Evolutionary conservation across 495 filamentous ascomycete species (phyloP), one percentile per base, ranked within the genome.

Genomic region (Penicillium waksmanii): DNA sequence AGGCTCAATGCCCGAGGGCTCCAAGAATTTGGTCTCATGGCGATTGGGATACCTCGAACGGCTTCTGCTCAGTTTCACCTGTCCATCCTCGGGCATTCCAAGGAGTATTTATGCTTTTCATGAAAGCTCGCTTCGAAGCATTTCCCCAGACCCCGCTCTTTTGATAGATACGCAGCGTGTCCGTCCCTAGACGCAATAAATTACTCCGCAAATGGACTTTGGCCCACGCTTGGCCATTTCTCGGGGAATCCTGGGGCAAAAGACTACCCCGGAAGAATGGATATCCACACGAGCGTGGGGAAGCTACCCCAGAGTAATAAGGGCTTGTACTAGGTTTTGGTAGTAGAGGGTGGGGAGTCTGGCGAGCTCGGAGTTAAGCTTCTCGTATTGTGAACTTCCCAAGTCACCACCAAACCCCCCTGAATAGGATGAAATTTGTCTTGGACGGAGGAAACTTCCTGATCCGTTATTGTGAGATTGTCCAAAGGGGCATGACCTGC

Each of bases 221-320:
- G 36, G 13, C 13, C 15, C 12, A 38, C 10, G 36, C 36, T 38
- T 17, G 46, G 56, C n/a, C 15, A 15, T 23, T 23, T n/a, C 18
- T 21, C 42, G n/a, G 42, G n/a, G 15, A 46, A 46, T 33, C 17
- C 49, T 21, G 48, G 15, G 17, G 42, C 17, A 17, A 10, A 9
- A 9, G 3, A 46, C 9, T 9, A 46, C 23, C 8, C 19, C 49
- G 48, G 48, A 34, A 44, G 25, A 53, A 46, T 53, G 44, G 25
- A 58, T n/a, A 44, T 53, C 56, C 56, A 58, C 56, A 52, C 8
- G 15, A 23, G 33, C 49, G 56, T 46, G 56, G 49, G 56, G 56
- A 53, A 7, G 36, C 3, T 38, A 38, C 36, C 36, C 36, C 36
- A 38, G 36, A 13, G 36, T 4, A 38, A n/a, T 38, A 13, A 38